A percentile compares a stretch with the other conserved stretches of the same genome.
phyloP scores from a whole-genome alignment of 306 rosid genomes.

The Trifolium dubium region DNA sequence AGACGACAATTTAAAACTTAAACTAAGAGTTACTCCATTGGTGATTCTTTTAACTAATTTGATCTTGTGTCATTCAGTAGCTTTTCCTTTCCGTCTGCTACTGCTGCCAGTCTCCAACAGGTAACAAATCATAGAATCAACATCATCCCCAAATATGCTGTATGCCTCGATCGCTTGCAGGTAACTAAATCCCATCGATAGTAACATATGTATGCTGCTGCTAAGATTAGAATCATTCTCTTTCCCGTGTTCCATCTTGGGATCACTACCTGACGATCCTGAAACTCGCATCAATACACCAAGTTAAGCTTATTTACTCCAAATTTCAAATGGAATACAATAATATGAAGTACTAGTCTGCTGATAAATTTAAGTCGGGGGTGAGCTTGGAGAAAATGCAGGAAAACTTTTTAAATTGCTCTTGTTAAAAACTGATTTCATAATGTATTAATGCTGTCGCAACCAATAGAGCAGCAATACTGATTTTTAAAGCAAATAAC shows the following conservation, averaged over 20 bases:
- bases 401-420: background rate
- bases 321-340: background rate
- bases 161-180: constrained; percentile 87
- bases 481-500: constrained; percentile 1
- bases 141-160: constrained; percentile 94
- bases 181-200: constrained; percentile 93
- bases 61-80: constrained; percentile 60
- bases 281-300: constrained; percentile 10
- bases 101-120: constrained; percentile 78
- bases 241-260: constrained; percentile 48
- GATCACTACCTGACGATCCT: constrained; percentile 69
- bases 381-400: background rate
- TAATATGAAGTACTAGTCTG: background rate
- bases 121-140: constrained; percentile 89
- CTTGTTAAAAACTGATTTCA: background rate
- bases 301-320: constrained; percentile 33
- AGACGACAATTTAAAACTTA: constrained; percentile 6
- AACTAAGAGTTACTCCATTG: background rate
- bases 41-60: background rate
- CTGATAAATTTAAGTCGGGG: background rate
- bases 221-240: constrained; percentile 61
- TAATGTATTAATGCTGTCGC: background rate
- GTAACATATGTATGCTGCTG: constrained; percentile 65
- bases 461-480: background rate
- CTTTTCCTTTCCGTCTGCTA: constrained; percentile 93